phyloP scores from a whole-genome alignment of 2,329 filamentous ascomycete species.

The Aspergillus uvarum region DNA sequence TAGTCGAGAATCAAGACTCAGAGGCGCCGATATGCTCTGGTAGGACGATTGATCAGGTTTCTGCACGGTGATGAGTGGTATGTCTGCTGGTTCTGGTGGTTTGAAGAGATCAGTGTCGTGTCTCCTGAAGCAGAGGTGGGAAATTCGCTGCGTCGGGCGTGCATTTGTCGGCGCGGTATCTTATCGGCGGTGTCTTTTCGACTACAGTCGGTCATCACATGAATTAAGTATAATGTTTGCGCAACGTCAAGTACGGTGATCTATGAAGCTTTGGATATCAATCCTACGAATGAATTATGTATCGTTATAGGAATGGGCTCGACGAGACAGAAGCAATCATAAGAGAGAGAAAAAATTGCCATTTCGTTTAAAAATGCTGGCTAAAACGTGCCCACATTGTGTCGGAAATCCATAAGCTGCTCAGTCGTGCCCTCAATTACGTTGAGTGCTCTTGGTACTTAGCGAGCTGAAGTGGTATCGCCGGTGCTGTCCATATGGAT shows the following conservation, averaged over 20 bases:
- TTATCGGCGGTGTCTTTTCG: not conserved
- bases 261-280: no score
- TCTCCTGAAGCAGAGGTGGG: not conserved
- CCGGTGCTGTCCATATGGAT: not conserved
- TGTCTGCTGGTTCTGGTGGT: not conserved
- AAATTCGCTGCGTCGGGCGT: conserved; percentile 5
- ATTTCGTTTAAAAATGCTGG: not conserved
- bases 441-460: not conserved
- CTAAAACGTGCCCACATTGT: not conserved
- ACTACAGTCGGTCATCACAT: not conserved
- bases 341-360: no score
- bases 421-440: not conserved
- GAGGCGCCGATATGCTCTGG: not conserved
- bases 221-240: not conserved
- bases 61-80: not conserved
- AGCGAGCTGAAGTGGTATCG: not conserved
- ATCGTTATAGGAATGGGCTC: no score
- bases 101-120: not conserved
- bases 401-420: not conserved
- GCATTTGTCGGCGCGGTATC: not conserved
- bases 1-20: not conserved
- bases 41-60: no score
- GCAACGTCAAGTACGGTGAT: not conserved
- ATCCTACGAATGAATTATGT: no score
- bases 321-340: no score